Evolutionary conservation across 176 grass and related monocot genomes (phyloP).

Genomic region (Ensete glaucum): DNA sequence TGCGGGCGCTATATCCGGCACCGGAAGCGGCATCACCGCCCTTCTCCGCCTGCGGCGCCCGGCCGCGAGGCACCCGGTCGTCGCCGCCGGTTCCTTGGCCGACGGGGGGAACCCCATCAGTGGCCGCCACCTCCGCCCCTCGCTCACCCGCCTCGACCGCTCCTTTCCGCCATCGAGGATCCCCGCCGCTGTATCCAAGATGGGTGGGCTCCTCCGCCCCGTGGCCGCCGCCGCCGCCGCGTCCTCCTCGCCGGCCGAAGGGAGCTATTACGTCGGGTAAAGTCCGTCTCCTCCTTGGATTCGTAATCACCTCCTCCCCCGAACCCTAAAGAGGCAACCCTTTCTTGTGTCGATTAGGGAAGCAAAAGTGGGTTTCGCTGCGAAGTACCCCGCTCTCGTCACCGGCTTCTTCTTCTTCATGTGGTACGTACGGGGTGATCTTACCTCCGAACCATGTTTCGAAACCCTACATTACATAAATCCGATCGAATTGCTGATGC

Average conservation of each 20-base stretch:
- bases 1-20: constrained; percentile 38
- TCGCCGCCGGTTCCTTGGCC: constrained; percentile 21
- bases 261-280: constrained; percentile 54
- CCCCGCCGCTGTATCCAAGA: constrained; percentile 2
- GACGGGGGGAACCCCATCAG: constrained; percentile 59
- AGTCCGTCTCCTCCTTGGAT: constrained; percentile 26
- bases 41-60: constrained; percentile 49
- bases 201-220: not conserved
- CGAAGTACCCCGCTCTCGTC: constrained; percentile 66
- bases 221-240: constrained; percentile 35
- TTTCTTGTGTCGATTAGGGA: constrained; percentile 35
- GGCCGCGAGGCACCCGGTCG: not conserved
- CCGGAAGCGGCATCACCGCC: constrained; percentile 4
- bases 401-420: constrained; percentile 99
- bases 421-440: constrained; percentile 57
- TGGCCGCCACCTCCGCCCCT: constrained; percentile 65
- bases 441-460: not conserved
- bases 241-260: constrained; percentile 43
- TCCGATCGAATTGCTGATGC: too few relatives aligned
- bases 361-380: constrained; percentile 38
- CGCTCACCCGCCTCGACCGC: constrained; percentile 31
- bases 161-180: not conserved
- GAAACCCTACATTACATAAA: not conserved
- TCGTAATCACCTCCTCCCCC: not conserved
- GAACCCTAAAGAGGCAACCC: not conserved